Evolutionary conservation across 176 grass and related monocot genomes (phyloP).

Genomic region (Chrysopogon serrulatus): DNA sequence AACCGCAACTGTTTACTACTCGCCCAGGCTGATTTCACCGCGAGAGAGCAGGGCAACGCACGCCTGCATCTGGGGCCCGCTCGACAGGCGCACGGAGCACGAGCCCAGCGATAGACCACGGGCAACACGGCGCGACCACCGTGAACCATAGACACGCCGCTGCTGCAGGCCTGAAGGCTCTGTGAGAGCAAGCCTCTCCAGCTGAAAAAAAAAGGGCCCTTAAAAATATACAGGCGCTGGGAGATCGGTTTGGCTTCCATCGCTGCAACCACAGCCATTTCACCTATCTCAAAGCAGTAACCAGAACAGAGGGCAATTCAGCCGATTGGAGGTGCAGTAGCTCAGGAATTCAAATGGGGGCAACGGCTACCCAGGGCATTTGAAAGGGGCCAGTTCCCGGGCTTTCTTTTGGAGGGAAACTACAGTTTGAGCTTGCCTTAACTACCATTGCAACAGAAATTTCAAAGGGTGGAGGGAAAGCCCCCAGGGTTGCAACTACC

Average conservation of each 20-base stretch:
- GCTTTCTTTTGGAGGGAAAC: constrained; percentile 51
- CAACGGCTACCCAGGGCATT: constrained; percentile 49
- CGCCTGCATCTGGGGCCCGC: not conserved
- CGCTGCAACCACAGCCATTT: constrained; percentile 50
- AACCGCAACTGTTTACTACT: not conserved
- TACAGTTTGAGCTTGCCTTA: constrained; percentile 4
- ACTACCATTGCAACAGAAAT: constrained; percentile 34
- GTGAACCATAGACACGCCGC: constrained; percentile 29
- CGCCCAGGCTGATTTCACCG: not conserved
- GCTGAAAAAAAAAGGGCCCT: not conserved
- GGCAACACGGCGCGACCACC: not conserved
- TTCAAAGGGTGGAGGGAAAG: constrained; percentile 45
- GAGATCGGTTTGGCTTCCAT: not conserved
- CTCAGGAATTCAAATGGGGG: constrained; percentile 23
- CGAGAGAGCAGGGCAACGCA: not conserved
- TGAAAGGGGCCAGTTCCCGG: constrained; percentile 33
- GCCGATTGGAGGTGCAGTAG: not conserved
- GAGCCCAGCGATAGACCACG: not conserved
- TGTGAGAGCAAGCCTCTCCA: not conserved
- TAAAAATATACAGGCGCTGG: not conserved
- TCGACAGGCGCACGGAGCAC: not conserved
- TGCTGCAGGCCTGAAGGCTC: not conserved
- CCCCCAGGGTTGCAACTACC: constrained; percentile 17
- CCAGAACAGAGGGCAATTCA: not conserved
- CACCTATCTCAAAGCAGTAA: constrained; percentile 63